These are phyloP conservation scores for Microcyclospora pomicola DNA, from an alignment of 2,329 filamentous ascomycete genomes.

Conservation along the genomic window DNA sequence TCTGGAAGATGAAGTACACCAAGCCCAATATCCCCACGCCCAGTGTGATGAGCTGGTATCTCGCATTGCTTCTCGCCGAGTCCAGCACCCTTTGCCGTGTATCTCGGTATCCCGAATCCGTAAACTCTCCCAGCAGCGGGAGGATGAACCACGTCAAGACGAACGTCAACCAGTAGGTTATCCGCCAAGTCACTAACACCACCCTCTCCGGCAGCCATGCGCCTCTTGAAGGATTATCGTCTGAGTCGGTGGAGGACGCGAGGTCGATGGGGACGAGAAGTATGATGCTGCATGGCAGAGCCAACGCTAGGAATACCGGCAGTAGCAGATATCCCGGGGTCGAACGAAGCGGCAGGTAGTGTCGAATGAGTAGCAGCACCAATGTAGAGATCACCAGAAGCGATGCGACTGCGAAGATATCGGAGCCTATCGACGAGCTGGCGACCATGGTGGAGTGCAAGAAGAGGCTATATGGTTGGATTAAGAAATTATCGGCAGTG, in stretches of 20 bases:
- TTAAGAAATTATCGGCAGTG: too few species aligned
- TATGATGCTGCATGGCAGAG: slow-evolving; percentile 79
- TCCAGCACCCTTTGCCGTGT: slow-evolving; percentile 68
- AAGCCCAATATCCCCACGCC: slow-evolving; percentile 56
- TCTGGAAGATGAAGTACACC: slow-evolving; percentile 69
- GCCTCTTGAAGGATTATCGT: slow-evolving; percentile 46
- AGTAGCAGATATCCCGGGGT: slow-evolving; percentile 83
- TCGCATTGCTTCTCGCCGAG: slow-evolving; percentile 72
- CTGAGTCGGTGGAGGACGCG: slow-evolving; percentile 59
- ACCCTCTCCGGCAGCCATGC: slow-evolving; percentile 75
- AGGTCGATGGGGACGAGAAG: slow-evolving; percentile 91
- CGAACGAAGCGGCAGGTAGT: slow-evolving; percentile 78
- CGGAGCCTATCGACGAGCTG: slow-evolving; percentile 56
- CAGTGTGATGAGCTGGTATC: slow-evolving; percentile 74
- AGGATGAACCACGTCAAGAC: slow-evolving; percentile 91
- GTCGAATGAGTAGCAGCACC: slow-evolving; percentile 72
- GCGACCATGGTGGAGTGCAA: slow-evolving; percentile 14
- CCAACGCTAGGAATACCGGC: slow-evolving; percentile 91
- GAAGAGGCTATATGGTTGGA: too few species aligned
- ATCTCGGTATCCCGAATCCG: slow-evolving; percentile 84
- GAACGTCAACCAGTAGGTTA: slow-evolving; percentile 96
- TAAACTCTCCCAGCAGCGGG: slow-evolving; percentile 84
- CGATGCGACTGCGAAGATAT: slow-evolving; percentile 60
- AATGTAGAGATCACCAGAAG: slow-evolving; percentile 60
- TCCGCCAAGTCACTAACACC: slow-evolving; percentile 79